phyloP scores from a whole-genome alignment of 2,329 filamentous ascomycete genomes.

The Botrytis galanthina region DNA sequence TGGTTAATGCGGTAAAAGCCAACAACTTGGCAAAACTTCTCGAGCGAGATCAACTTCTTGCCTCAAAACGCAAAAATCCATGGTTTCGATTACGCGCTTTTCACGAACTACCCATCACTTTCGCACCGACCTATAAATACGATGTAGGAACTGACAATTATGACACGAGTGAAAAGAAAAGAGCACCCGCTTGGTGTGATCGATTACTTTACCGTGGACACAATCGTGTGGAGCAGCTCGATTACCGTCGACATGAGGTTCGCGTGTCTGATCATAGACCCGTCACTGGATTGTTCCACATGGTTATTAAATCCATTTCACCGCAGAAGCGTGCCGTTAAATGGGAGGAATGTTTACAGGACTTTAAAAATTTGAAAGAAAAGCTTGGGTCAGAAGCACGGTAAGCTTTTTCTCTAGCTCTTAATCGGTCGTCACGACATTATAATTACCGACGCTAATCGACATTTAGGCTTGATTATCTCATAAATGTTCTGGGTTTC shows the following conservation, averaged over 20 bases:
- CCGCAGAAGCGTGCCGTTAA: conserved; percentile 61
- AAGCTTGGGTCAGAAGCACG: conserved; percentile 70
- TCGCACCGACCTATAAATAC: conserved; percentile 97
- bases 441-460: conserved; percentile 20
- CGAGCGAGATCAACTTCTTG: conserved; percentile 88
- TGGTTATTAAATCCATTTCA: conserved; percentile 80
- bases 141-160: conserved; percentile 94
- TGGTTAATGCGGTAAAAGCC: conserved; percentile 78
- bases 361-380: conserved; percentile 70
- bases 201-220: conserved; percentile 80
- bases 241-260: conserved; percentile 87
- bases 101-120: conserved; percentile 84
- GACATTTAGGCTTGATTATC: conserved; percentile 56
- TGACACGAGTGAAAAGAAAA: conserved; percentile 90
- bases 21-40: conserved; percentile 83
- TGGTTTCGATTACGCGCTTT: conserved; percentile 87
- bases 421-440: conserved; percentile 7
- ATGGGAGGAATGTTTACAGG: conserved; percentile 72
- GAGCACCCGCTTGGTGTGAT: conserved; percentile 95
- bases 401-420: conserved; percentile 53
- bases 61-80: conserved; percentile 84
- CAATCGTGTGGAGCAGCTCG: conserved; percentile 79
- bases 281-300: conserved; percentile 79
- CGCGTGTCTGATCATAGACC: conserved; percentile 89
- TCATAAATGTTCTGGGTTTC: conserved; percentile 58